phyloP scores from a whole-genome alignment of 768 basidiomycete genomes.

The Termitomyces sp. region DNA sequence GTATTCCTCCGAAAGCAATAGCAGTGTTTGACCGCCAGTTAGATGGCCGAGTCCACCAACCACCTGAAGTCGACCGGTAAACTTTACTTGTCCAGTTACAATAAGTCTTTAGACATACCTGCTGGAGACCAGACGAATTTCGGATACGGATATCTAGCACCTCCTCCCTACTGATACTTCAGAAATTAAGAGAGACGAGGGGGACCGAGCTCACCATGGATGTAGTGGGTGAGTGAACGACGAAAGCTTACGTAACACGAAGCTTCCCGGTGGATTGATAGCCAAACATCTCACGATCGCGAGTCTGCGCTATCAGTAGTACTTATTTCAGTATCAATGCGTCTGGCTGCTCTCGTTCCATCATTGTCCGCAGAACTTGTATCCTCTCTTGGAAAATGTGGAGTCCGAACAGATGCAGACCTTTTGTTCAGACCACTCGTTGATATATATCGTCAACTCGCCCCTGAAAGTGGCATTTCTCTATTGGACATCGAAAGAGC shows the following conservation, averaged over 20 bases:
- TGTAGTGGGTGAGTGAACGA: background rate
- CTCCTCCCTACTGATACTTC: conserved; percentile 57
- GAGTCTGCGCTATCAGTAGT: background rate
- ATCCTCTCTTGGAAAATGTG: conserved; percentile 38
- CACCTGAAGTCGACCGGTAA: conserved; percentile 45
- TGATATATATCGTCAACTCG: conserved; percentile 48
- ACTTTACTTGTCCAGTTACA: background rate
- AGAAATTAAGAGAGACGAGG: background rate
- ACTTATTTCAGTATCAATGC: conserved; percentile 25
- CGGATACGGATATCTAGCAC: conserved; percentile 85
- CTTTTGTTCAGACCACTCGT: conserved; percentile 45
- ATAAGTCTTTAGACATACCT: conserved; percentile 39
- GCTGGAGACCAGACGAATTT: conserved; percentile 95
- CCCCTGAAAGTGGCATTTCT: conserved; percentile 37
- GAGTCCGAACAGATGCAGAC: conserved; percentile 53
- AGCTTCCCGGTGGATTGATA: conserved; percentile 7
- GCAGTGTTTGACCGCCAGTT: conserved; percentile 90
- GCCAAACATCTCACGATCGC: background rate
- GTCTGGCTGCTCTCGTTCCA: conserved; percentile 32
- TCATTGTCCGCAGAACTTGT: conserved; percentile 39
- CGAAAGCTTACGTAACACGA: conserved; percentile 15
- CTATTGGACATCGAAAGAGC: conserved; percentile 42
- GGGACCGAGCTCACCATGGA: conserved; percentile 8
- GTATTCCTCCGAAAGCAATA: conserved; percentile 65
- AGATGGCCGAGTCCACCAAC: conserved; percentile 91